Base-by-base conservation (phyloP, 164 flowering plant species). In the Houttuynia cordata region DNA sequence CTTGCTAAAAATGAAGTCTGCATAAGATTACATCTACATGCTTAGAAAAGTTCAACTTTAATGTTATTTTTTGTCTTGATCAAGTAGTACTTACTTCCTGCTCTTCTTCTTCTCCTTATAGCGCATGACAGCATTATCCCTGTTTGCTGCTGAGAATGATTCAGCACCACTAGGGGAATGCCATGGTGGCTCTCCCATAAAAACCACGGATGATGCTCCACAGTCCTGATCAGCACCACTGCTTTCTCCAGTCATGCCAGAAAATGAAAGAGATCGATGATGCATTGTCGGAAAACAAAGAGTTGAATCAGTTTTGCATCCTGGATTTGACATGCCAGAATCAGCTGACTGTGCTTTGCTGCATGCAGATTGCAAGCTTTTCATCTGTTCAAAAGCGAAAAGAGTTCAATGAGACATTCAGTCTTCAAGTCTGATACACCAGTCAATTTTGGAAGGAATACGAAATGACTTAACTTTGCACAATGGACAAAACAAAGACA, bases 41-140 rank as follows among this genome's bases (percentile, higher is more conserved):
- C 4, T 30, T 6, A 30, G 37, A 30, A 30, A 30, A 30, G 37
- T 30, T 30, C 37, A 30, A 30, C 6, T 30, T 30, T 30, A n/a
- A n/a, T n/a, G n/a, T 30, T 30, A 30, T 30, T 2, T 30, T 30
- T 30, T 30, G 37, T 30, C 37, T 2, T 30, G 49, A 10, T 45
- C 14, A 45, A 2, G 49, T 8, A 53, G 49, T 12, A 45, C 91
- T 78, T 74, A 87, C 97, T 77, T 79, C 64, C 90, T 84, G 19
- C 79, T 50, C 74, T 89, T 87, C 80, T 83, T 90, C 76, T 90
- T 90, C 68, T 85, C 97, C 80, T 76, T 82, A 70, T 90, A 90
- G 25, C 90, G 90, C 84, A 82, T 63, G 40, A 85, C 94, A 63
- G 97, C 97, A 73, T 77, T 69, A 67, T 68, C 83, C 67, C 94